phyloP scores from a whole-genome alignment of 192 early-diverging fungal species.

The Coemansia sp. region DNA sequence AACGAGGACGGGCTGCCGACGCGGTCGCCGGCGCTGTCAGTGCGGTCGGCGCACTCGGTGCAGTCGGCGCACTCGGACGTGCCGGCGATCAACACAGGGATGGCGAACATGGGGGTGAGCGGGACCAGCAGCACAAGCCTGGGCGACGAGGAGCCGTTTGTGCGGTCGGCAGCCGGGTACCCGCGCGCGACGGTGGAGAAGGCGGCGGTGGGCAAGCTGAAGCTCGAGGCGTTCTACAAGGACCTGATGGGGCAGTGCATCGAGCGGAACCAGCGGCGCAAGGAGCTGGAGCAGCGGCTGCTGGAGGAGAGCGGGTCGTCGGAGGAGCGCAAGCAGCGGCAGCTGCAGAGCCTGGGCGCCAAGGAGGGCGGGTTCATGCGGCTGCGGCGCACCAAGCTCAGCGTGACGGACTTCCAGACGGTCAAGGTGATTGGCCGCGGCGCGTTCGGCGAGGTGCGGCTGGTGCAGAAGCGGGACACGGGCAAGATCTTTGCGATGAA shows the following conservation, averaged over 20 bases:
- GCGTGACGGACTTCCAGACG: conserved; percentile 90
- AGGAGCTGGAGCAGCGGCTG: conserved; percentile 78
- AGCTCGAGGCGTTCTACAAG: conserved; percentile 93
- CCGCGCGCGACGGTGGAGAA: conserved; percentile 80
- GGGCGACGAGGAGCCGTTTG: conserved; percentile 55
- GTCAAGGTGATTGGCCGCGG: conserved; percentile 99
- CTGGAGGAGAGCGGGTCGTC: conserved; percentile 68
- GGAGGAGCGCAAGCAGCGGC: conserved; percentile 85
- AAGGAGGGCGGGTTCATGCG: conserved; percentile 96
- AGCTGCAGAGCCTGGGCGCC: conserved; percentile 71
- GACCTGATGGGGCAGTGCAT: conserved; percentile 82
- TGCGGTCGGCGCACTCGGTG: conserved; percentile 43
- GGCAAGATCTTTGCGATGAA: conserved; percentile 99
- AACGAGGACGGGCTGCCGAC: conserved; percentile 37
- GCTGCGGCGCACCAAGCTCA: conserved; percentile 83
- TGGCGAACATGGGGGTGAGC: conserved; percentile 53
- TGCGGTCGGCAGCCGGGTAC: conserved; percentile 73
- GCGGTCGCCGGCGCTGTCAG: conserved; percentile 45
- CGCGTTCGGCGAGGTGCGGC: conserved; percentile 97
- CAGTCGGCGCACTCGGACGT: conserved; percentile 50
- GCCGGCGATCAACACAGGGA: conserved; percentile 48
- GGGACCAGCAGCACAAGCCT: conserved; percentile 22
- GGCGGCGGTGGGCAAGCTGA: conserved; percentile 85
- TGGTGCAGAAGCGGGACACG: conserved; percentile 94
- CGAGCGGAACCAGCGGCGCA: conserved; percentile 75